Evolutionary conservation across 2,329 filamentous ascomycete species (phyloP).

Genomic region (Fusarium nanum): DNA sequence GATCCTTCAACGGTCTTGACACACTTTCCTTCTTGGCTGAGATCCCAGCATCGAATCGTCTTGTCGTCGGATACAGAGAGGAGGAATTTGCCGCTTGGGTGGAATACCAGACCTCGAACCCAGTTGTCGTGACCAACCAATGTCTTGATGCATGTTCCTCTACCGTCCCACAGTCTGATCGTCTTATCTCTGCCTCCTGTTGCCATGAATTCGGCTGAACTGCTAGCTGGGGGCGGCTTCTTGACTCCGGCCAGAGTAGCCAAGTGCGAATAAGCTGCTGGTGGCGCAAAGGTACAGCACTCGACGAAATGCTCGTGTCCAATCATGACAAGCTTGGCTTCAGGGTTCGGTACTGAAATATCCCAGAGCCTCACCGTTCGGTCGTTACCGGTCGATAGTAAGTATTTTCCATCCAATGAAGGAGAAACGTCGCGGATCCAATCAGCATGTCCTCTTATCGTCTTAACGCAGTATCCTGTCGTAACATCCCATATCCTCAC

Average conservation of each 20-base stretch:
- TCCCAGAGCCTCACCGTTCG: constrained; percentile 88
- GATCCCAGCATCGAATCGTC: constrained; percentile 92
- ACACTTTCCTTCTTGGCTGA: constrained; percentile 88
- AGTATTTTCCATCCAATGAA: constrained; percentile 83
- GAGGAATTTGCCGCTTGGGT: constrained; percentile 91
- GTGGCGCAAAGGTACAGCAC: constrained; percentile 87
- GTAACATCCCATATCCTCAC: constrained; percentile 92
- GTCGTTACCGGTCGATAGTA: constrained; percentile 86
- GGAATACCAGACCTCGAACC: constrained; percentile 87
- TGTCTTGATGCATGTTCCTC: constrained; percentile 86
- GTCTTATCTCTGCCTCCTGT: constrained; percentile 91
- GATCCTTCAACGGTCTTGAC: constrained; percentile 83
- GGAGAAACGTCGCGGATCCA: constrained; percentile 93
- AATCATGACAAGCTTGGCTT: constrained; percentile 81
- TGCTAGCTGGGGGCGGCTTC: constrained; percentile 79
- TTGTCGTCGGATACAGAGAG: constrained; percentile 90
- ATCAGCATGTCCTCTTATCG: constrained; percentile 84
- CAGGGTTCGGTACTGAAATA: constrained; percentile 70
- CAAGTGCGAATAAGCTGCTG: constrained; percentile 80
- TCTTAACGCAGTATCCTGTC: constrained; percentile 92
- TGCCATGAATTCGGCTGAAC: constrained; percentile 86
- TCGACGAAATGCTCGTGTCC: constrained; percentile 90
- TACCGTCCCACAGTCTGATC: constrained; percentile 88
- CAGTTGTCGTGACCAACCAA: constrained; percentile 93
- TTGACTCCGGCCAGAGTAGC: constrained; percentile 83